phyloP scores from a whole-genome alignment of 2,329 filamentous ascomycete species.

The Claviceps quebecensis region DNA sequence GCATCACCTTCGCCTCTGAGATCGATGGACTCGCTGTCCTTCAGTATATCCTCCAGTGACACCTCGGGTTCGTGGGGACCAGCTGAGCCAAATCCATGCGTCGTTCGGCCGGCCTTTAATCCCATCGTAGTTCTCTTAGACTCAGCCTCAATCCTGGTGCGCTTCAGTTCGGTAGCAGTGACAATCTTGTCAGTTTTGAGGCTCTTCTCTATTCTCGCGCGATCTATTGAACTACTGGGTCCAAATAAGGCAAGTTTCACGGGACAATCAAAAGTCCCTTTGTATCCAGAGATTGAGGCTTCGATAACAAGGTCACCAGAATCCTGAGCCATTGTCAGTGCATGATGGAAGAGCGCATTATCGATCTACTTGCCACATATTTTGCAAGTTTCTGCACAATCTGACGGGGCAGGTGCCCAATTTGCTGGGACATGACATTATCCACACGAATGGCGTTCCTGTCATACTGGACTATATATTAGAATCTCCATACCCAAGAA shows the following conservation, averaged over 20 bases:
- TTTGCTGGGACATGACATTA: conserved; percentile 61
- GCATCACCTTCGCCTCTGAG: conserved; percentile 50
- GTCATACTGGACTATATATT: conserved; percentile 38
- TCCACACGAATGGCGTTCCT: conserved; percentile 63
- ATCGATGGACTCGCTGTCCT: conserved; percentile 52
- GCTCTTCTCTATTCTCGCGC: conserved; percentile 39
- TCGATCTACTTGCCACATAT: conserved; percentile 42
- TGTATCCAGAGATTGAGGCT: conserved; percentile 52
- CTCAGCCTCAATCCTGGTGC: conserved; percentile 39
- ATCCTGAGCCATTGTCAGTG: conserved; percentile 27
- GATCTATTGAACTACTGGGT: conserved; percentile 38
- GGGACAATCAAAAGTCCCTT: conserved; percentile 57
- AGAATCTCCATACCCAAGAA: background rate
- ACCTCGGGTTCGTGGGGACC: conserved; percentile 22
- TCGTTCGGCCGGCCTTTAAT: conserved; percentile 24
- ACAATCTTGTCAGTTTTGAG: conserved; percentile 55
- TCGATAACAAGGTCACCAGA: conserved; percentile 48
- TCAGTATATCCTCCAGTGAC: conserved; percentile 49
- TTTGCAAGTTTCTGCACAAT: conserved; percentile 58
- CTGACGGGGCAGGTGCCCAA: conserved; percentile 61
- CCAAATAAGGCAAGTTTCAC: conserved; percentile 57
- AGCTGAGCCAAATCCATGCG: conserved; percentile 20
- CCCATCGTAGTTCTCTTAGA: conserved; percentile 31
- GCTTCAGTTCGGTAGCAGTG: conserved; percentile 39
- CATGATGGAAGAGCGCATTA: background rate